Percentiles rank a stretch among this genome's conserved stretches.
Conservation (phyloP, 2,329 filamentous ascomycete genomes). For the Didymella lethalis region DNA sequence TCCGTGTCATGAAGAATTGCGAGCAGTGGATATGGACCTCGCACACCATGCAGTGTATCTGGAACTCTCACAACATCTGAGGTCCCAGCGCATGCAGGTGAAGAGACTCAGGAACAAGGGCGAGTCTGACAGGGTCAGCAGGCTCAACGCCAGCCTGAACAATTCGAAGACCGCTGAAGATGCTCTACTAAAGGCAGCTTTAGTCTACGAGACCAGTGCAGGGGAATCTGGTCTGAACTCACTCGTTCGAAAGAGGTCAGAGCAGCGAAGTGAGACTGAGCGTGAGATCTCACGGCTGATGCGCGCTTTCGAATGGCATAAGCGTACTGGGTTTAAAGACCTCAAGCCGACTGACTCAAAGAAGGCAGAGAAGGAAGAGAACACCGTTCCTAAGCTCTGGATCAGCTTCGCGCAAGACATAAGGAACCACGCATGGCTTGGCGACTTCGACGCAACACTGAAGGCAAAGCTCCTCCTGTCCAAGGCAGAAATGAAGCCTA, state of each 20-base stretch:
- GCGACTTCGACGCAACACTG: constrained; percentile 30
- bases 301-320: constrained; percentile 29
- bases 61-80: constrained; percentile 63
- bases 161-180: constrained; percentile 59
- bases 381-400: constrained; percentile 26
- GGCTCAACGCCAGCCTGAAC: constrained; percentile 58
- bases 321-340: constrained; percentile 6
- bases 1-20: constrained; percentile 53
- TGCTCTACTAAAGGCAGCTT: constrained; percentile 59
- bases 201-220: constrained; percentile 28
- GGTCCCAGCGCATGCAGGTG: constrained; percentile 59
- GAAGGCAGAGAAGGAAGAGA: constrained; percentile 15
- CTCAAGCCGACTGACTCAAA: constrained; percentile 13
- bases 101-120: constrained; percentile 50
- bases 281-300: constrained; percentile 26
- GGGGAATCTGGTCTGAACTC: constrained; percentile 26
- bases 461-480: constrained; percentile 20
- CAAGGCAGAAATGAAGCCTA: constrained; percentile 19
- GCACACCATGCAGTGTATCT: constrained; percentile 63
- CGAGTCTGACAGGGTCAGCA: constrained; percentile 47
- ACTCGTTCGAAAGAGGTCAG: constrained; percentile 26
- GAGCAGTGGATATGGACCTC: constrained; percentile 55
- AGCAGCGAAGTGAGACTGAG: constrained; percentile 24
- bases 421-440: constrained; percentile 27
- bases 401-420: constrained; percentile 31